phyloP scores from a whole-genome alignment of 2,329 filamentous ascomycete genomes.

The Phialocephala subalpina region DNA sequence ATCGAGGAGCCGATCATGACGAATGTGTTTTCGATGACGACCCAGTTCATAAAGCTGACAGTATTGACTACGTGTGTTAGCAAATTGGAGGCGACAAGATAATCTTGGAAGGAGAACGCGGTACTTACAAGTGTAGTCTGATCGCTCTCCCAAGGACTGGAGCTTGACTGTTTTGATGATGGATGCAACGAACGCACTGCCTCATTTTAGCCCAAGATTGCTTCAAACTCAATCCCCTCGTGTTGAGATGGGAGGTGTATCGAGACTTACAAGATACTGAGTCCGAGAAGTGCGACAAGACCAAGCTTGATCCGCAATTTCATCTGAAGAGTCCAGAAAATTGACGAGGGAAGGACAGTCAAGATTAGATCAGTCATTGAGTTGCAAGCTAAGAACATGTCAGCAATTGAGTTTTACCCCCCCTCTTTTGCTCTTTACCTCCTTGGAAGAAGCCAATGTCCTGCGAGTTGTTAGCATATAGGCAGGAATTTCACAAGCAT shows the following conservation, averaged over 20 bases:
- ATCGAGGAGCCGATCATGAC: slow-evolving; percentile 20
- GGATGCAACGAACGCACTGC: slow-evolving; percentile 19
- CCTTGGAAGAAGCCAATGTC: slow-evolving; percentile 20
- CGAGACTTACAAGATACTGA: slow-evolving; percentile 8
- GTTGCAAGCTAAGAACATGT: slow-evolving; percentile 4
- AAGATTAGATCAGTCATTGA: slow-evolving; percentile 6
- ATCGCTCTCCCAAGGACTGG: slow-evolving; percentile 12
- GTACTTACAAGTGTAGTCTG: slow-evolving; percentile 21
- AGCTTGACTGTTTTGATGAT: slow-evolving; percentile 24
- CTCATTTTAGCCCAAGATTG: neutral
- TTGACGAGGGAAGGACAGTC: slow-evolving; percentile 1
- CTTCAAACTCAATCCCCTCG: neutral
- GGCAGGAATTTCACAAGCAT: neutral
- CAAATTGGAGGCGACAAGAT: neutral
- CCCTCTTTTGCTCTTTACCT: neutral
- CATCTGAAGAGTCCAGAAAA: slow-evolving; percentile 12
- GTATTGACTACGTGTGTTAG: slow-evolving; percentile 16
- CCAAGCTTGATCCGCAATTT: neutral
- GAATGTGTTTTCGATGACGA: slow-evolving; percentile 23
- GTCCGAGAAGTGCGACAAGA: slow-evolving; percentile 2
- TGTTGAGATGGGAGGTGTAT: neutral
- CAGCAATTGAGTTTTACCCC: neutral
- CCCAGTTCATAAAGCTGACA: slow-evolving; percentile 21
- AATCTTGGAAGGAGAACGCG: no score
- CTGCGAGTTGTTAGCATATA: neutral